Evolutionary conservation across 1,284 basidiomycete species (phyloP).

Genomic region (Rhodofomes roseus): DNA sequence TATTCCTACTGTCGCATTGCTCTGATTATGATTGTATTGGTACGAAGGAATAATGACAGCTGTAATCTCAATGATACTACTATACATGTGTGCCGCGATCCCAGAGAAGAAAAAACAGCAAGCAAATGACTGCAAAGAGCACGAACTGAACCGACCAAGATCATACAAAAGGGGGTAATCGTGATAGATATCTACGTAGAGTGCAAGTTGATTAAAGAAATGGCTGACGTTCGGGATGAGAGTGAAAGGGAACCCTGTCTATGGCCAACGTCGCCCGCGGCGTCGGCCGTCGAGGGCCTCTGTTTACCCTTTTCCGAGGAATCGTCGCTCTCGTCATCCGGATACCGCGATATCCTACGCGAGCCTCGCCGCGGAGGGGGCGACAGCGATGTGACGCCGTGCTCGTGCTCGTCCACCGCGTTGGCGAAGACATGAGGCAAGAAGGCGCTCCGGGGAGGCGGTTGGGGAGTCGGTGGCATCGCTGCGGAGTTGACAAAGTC

Average conservation of each 20-base stretch:
- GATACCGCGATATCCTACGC: conserved; percentile 29
- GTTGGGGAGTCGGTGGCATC: conserved; percentile 37
- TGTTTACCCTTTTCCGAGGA: conserved; percentile 6
- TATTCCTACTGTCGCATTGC: conserved; percentile 6
- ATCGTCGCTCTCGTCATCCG: conserved; percentile 19
- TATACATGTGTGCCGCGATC: conserved; percentile 1
- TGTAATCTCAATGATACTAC: conserved; percentile 5
- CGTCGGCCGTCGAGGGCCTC: conserved; percentile 9
- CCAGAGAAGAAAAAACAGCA: not conserved
- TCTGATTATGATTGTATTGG: conserved; percentile 5
- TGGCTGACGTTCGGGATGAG: conserved; percentile 8
- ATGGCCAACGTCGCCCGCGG: conserved; percentile 9
- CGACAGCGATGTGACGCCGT: conserved; percentile 50
- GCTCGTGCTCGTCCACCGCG: conserved; percentile 24
- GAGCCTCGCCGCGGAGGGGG: conserved; percentile 60
- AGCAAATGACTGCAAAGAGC: not conserved
- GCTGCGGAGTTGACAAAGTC: conserved; percentile 49
- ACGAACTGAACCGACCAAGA: not conserved
- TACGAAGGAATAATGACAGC: conserved; percentile 4
- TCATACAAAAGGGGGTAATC: not conserved
- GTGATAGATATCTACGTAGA: not conserved
- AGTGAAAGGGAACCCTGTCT: conserved; percentile 27
- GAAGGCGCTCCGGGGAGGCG: conserved; percentile 18
- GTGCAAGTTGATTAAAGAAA: conserved; percentile 6
- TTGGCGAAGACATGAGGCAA: conserved; percentile 29